These are phyloP conservation scores for Paraconiothyrium sp. DNA, from an alignment of 2,329 filamentous ascomycete genomes.

Conservation along the genomic window DNA sequence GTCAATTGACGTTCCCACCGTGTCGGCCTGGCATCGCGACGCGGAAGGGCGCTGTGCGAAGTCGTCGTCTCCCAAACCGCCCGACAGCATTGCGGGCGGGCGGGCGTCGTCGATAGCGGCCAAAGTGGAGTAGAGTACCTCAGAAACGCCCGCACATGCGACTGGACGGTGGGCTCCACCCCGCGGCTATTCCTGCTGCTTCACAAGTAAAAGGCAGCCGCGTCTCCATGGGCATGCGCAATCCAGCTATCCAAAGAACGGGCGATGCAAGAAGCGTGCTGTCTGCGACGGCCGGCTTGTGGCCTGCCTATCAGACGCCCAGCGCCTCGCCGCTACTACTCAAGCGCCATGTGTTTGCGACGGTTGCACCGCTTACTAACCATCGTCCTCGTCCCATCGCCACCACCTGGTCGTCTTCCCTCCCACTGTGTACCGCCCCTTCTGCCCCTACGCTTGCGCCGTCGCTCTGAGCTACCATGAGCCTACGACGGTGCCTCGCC, in stretches of 20 bases:
- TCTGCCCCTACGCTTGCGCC: no score
- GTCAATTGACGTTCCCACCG: slow-evolving; percentile 33
- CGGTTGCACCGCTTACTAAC: slow-evolving; percentile 7
- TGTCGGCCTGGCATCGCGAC: slow-evolving; percentile 11
- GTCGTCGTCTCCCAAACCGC: slow-evolving; percentile 24
- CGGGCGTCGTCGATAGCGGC: slow-evolving; percentile 31
- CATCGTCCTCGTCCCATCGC: neutral
- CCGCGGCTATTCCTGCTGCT: slow-evolving; percentile 45
- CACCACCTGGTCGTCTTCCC: no score
- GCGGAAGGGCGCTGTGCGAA: slow-evolving; percentile 23
- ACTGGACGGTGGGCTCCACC: slow-evolving; percentile 31
- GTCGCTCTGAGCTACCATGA: no score
- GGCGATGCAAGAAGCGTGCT: slow-evolving; percentile 23
- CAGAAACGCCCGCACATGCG: slow-evolving; percentile 28
- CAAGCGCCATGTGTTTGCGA: neutral
- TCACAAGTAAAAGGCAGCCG: slow-evolving; percentile 41
- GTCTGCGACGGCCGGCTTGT: neutral
- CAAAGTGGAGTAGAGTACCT: slow-evolving; percentile 26
- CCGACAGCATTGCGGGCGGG: slow-evolving; percentile 29
- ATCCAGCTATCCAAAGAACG: slow-evolving; percentile 24
- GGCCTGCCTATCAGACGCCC: slow-evolving; percentile 22
- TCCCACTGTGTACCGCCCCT: no score
- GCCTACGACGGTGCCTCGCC: no score
- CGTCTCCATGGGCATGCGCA: slow-evolving; percentile 48
- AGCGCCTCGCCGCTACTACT: slow-evolving; percentile 19